Evolutionary conservation across 768 basidiomycete genomes (phyloP).

Genomic region (Leccinellum luteum): DNA sequence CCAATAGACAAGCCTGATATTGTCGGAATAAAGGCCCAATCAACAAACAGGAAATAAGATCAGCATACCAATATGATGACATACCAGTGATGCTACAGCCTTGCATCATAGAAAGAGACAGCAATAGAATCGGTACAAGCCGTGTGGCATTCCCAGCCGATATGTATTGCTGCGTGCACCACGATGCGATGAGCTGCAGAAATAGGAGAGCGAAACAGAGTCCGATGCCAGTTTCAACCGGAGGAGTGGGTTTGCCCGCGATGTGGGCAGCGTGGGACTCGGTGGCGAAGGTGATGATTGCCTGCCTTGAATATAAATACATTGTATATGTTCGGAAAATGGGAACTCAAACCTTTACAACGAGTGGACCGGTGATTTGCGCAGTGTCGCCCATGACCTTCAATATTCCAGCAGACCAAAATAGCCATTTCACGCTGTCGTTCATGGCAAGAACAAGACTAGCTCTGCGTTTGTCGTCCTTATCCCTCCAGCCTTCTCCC

Average conservation of each 20-base stretch:
- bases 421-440: slow-evolving; percentile 73
- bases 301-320: slow-evolving; percentile 34
- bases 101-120: slow-evolving; percentile 65
- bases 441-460: slow-evolving; percentile 71
- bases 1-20: slow-evolving; percentile 76
- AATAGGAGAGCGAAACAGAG: slow-evolving; percentile 65
- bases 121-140: slow-evolving; percentile 64
- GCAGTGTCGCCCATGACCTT: slow-evolving; percentile 67
- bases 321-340: background rate
- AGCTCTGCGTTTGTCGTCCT: slow-evolving; percentile 57
- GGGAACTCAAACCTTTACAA: slow-evolving; percentile 65
- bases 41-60: background rate
- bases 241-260: slow-evolving; percentile 36
- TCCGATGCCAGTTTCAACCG: slow-evolving; percentile 62
- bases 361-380: slow-evolving; percentile 69
- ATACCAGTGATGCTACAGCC: slow-evolving; percentile 66
- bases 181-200: slow-evolving; percentile 64
- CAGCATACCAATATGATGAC: slow-evolving; percentile 66
- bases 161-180: slow-evolving; percentile 62
- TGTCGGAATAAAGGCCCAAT: background rate
- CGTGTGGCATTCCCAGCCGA: slow-evolving; percentile 64
- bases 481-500: slow-evolving; percentile 66
- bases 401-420: slow-evolving; percentile 67
- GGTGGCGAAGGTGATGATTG: slow-evolving; percentile 67
- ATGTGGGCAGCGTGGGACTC: slow-evolving; percentile 54